Base-by-base conservation (phyloP, 306 rosid genomes). In the Trifolium subterraneum region DNA sequence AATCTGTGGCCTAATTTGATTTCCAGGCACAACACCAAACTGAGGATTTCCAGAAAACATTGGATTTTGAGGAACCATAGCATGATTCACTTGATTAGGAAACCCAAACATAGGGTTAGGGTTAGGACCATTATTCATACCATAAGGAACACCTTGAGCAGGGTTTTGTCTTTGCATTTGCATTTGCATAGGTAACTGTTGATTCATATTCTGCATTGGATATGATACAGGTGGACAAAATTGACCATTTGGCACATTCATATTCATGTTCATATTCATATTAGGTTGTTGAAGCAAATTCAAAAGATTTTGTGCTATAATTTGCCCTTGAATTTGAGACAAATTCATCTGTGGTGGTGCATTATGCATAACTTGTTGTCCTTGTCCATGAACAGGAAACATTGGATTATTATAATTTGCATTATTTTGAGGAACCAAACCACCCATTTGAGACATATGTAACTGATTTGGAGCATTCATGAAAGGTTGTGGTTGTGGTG, bases 171-270 rank as follows among this genome's bases (percentile, higher is more conserved):
- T 56, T 2, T 56, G 62, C 82, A 79, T 79, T 6, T 55, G 60
- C 79, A 81, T 44, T 80, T 86, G 96, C 84, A 80, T 79, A 42
- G 84, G 86, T 78, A 87, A 58, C 66, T 81, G 84, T 48, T 87
- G 98, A 59, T 87, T 92, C 89, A 83, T 83, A 69, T 86, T 89
- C 72, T 84, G 98, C 80, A 84, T 58, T 44, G 78, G 70, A 74
- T 70, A 80, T 1, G 89, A 88, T 13, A 80, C 68, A 79, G 81
- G 50, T 44, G n/a, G 16, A 44, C 50, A 71, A 38, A 86, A 90
- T n/a, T 94, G 97, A 10, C 86, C 96, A 82, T 86, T 88, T n/a
- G 80, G 81, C 12, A 60, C 35, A 58, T 29, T 25, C 75, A 90
- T 73, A 50, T 85, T 88, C 84, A 81, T 82, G 70, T 78, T 85